phyloP scores from a whole-genome alignment of 2,329 filamentous ascomycete species.

The Elsinoe ampelina region DNA sequence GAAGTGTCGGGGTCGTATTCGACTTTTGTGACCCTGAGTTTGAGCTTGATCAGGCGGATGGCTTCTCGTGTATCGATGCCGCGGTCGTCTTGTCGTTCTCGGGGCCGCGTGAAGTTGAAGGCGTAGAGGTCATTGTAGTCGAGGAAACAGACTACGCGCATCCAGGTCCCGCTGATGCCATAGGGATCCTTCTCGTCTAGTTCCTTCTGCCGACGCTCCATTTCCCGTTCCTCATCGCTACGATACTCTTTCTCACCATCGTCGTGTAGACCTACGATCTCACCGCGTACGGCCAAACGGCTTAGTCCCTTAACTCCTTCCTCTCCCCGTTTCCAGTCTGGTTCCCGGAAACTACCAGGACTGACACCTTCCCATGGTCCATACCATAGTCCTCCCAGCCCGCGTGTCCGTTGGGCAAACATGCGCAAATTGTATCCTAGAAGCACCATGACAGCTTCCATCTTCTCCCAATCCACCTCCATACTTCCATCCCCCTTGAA shows the following conservation, averaged over 20 bases:
- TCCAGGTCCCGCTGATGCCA: constrained; percentile 60
- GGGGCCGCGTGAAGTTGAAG: constrained; percentile 54
- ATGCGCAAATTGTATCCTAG: constrained; percentile 53
- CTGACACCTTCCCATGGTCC: constrained; percentile 49
- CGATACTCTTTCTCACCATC: not conserved
- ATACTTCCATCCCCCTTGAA: constrained; percentile 55
- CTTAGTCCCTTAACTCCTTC: not conserved
- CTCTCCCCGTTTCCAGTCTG: not conserved
- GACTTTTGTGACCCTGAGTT: constrained; percentile 51
- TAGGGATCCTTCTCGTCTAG: constrained; percentile 50
- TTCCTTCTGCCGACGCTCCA: constrained; percentile 7
- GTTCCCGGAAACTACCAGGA: constrained; percentile 38
- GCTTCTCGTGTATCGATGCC: constrained; percentile 54
- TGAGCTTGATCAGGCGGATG: constrained; percentile 60
- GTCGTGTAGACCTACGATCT: not conserved
- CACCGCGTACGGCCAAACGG: not conserved
- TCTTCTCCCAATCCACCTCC: constrained; percentile 67
- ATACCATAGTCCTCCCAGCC: constrained; percentile 47
- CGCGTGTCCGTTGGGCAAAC: constrained; percentile 34
- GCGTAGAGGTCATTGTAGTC: constrained; percentile 64
- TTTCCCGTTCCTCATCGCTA: constrained; percentile 3
- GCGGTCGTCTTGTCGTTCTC: constrained; percentile 35
- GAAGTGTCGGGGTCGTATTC: constrained; percentile 51
- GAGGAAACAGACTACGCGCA: constrained; percentile 45
- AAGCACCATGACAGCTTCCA: constrained; percentile 65